These are phyloP conservation scores for Suillus placidus DNA, from an alignment of 768 basidiomycete genomes.

Conservation along the genomic window DNA sequence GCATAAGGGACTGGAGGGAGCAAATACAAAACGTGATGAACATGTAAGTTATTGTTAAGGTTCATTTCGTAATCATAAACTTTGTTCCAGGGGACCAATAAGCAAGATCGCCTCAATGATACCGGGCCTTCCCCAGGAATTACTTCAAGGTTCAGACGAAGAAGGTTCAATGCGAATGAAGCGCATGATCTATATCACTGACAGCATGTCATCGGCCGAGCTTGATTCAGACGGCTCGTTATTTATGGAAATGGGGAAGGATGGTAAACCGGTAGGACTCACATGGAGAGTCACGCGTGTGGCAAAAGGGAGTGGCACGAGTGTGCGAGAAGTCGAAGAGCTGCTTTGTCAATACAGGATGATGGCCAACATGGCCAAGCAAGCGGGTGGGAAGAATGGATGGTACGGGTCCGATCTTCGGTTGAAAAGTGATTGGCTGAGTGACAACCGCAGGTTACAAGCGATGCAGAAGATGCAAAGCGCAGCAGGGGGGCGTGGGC, in stretches of 20 bases:
- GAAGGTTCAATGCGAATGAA: conserved; percentile 91
- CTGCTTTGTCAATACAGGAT: conserved; percentile 94
- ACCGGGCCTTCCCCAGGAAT: conserved; percentile 89
- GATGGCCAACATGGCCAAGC: conserved; percentile 99
- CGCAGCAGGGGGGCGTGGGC: conserved; percentile 82
- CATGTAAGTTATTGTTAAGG: conserved; percentile 60
- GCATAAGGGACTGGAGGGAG: conserved; percentile 96
- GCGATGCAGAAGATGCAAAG: conserved; percentile 94
- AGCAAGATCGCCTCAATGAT: conserved; percentile 99
- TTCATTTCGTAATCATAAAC: conserved; percentile 14
- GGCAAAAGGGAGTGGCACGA: conserved; percentile 91
- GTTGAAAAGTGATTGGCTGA: conserved; percentile 12
- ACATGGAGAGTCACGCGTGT: conserved; percentile 91
- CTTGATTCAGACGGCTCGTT: conserved; percentile 92
- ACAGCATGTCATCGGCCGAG: conserved; percentile 93
- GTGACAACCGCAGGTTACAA: conserved; percentile 56
- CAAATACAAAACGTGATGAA: conserved; percentile 98
- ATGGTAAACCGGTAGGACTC: conserved; percentile 81
- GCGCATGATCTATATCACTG: conserved; percentile 98
- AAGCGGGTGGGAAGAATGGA: conserved; percentile 96
- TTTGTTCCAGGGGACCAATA: conserved; percentile 82
- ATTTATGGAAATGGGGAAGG: conserved; percentile 85
- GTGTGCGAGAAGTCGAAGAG: conserved; percentile 97
- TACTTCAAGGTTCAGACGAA: conserved; percentile 92
- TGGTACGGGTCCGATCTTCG: conserved; percentile 53